Conservation (phyloP, 768 basidiomycete species). For the Lactifluus subvellereus region DNA sequence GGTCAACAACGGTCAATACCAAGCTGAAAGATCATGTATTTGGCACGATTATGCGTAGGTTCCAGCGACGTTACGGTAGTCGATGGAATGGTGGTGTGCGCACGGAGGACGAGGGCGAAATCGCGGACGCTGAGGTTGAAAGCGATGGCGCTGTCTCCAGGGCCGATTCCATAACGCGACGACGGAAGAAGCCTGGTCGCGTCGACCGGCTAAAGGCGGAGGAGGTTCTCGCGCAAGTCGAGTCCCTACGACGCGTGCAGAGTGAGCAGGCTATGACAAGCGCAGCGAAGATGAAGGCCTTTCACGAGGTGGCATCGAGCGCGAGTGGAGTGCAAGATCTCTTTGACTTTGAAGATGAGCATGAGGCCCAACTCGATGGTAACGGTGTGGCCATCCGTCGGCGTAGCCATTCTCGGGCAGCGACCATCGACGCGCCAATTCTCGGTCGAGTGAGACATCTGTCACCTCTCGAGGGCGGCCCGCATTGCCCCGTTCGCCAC, state of each 20-base stretch:
- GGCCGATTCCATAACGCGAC: slow-evolving; percentile 21
- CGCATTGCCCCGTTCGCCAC: slow-evolving; percentile 28
- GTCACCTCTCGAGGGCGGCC: slow-evolving; percentile 19
- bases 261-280: slow-evolving; percentile 51
- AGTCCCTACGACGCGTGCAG: slow-evolving; percentile 54
- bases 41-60: slow-evolving; percentile 73
- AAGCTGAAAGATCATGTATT: slow-evolving; percentile 95
- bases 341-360: slow-evolving; percentile 25
- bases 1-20: slow-evolving; percentile 90
- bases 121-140: slow-evolving; percentile 34
- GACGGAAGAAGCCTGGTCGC: slow-evolving; percentile 40
- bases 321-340: slow-evolving; percentile 4
- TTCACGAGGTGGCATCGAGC: slow-evolving; percentile 15
- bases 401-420: slow-evolving; percentile 40
- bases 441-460: slow-evolving; percentile 12
- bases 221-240: slow-evolving; percentile 34
- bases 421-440: slow-evolving; percentile 24
- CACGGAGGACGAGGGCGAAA: slow-evolving; percentile 55
- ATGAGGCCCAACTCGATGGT: slow-evolving; percentile 15
- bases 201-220: slow-evolving; percentile 38
- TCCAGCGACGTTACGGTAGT: slow-evolving; percentile 46
- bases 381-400: slow-evolving; percentile 26
- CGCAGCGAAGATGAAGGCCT: slow-evolving; percentile 27
- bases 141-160: slow-evolving; percentile 34
- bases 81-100: slow-evolving; percentile 30